phyloP scores from a whole-genome alignment of 2,329 filamentous ascomycete species.

The Aspergillaceae sp. region DNA sequence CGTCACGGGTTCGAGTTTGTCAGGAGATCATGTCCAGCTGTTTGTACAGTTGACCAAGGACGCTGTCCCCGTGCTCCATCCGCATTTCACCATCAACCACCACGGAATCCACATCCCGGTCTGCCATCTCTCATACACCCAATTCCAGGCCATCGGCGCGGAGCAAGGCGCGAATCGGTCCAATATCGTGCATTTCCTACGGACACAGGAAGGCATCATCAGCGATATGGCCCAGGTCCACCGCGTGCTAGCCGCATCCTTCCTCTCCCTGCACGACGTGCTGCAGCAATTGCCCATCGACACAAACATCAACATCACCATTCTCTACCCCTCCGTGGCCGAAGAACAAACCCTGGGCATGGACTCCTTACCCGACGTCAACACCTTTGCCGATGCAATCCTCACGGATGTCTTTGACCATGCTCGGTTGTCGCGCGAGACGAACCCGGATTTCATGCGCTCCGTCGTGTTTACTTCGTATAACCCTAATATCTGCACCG shows the following conservation, averaged over 20 bases:
- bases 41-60: slow-evolving; percentile 90
- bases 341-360: slow-evolving; percentile 65
- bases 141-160: slow-evolving; percentile 40
- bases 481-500: slow-evolving; percentile 81
- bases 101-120: slow-evolving; percentile 74
- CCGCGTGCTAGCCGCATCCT: slow-evolving; percentile 62
- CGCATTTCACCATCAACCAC: slow-evolving; percentile 69
- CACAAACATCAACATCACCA: slow-evolving; percentile 85
- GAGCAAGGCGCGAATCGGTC: slow-evolving; percentile 24
- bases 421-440: slow-evolving; percentile 59
- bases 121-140: slow-evolving; percentile 62
- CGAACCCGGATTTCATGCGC: slow-evolving; percentile 63
- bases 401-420: slow-evolving; percentile 85
- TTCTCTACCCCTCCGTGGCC: slow-evolving; percentile 70
- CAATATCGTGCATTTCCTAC: slow-evolving; percentile 23
- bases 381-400: slow-evolving; percentile 74
- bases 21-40: slow-evolving; percentile 86
- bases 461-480: slow-evolving; percentile 93
- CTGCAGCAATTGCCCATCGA: slow-evolving; percentile 64
- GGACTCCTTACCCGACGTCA: slow-evolving; percentile 71
- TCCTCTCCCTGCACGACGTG: slow-evolving; percentile 70
- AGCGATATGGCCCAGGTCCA: slow-evolving; percentile 57
- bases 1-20: slow-evolving; percentile 89
- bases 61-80: slow-evolving; percentile 77
- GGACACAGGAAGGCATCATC: slow-evolving; percentile 16